Evolutionary conservation across 306 rosid species (phyloP).

Genomic region (Geum urbanum): DNA sequence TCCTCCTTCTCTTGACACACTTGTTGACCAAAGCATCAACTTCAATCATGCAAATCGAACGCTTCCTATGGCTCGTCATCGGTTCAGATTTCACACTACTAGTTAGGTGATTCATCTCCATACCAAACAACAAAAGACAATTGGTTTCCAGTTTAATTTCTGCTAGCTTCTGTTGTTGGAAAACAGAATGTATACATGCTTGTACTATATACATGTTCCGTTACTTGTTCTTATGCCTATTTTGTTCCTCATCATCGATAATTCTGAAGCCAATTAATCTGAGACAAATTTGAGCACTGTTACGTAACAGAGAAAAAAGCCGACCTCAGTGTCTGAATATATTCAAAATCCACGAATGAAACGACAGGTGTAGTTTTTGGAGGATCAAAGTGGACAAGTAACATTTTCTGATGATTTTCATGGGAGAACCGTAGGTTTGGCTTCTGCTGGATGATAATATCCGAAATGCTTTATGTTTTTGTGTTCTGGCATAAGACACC

Average conservation of each 20-base stretch:
- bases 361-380: constrained; percentile 7
- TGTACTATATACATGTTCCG: constrained; percentile 15
- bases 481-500: constrained; percentile 19
- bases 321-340: constrained; percentile 11
- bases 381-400: constrained; percentile 8
- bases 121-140: constrained; percentile 22
- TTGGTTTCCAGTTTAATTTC: background rate
- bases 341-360: background rate
- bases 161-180: constrained; percentile 18
- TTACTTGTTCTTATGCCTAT: constrained; percentile 29
- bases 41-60: constrained; percentile 38
- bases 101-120: constrained; percentile 37
- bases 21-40: constrained; percentile 28
- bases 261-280: constrained; percentile 19
- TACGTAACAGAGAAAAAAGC: background rate
- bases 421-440: constrained; percentile 24
- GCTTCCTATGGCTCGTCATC: constrained; percentile 23
- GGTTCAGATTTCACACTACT: constrained; percentile 38
- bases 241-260: constrained; percentile 44
- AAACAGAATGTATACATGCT: constrained; percentile 12
- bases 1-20: constrained; percentile 49
- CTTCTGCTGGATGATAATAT: constrained; percentile 5
- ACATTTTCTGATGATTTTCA: too few relatives aligned
- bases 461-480: constrained; percentile 1
- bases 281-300: constrained; percentile 35